Evolutionary conservation across 805 yeast genomes (phyloP), one percentile per base, ranked within the genome.

Genomic region (Limtongozyma cylindracea): DNA sequence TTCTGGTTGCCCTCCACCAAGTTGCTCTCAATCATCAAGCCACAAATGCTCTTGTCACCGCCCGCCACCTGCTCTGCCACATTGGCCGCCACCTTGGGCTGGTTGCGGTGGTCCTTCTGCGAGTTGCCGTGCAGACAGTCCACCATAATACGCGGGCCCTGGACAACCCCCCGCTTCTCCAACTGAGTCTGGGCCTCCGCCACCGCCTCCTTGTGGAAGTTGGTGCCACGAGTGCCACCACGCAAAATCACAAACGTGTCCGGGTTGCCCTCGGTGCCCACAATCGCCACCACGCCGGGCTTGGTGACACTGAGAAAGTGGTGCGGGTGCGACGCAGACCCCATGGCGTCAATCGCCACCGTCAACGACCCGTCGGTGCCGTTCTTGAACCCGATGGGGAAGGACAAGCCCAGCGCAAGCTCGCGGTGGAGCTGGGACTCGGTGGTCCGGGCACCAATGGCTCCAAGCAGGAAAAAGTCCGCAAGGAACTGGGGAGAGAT

Each of bases 71-170:
- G 96, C 33, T 63, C 65, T 22, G 84, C 78, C 24, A 84, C 88
- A 26, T 57, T 64, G 14, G 59, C 51, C 32, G 78, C 69, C n/a
- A 88, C 98, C 45, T 59, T 67, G 27, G 98, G 95, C 54, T 88
- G 98, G 54, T 88, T 88, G 43, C 67, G 63, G 68, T 63, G 80
- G 53, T 88, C 88, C 52, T 88, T 88, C 48, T 60, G 67, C 18
- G 95, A 80, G 58, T 88, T 88, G 37, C 94, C 98, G 49, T 88
- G 98, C 21, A 95, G 82, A 52, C 94, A 88, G 52, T 88, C 98
- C 29, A 88, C 73, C 98, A 88, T 88, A 50, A 57, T 46, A 27
- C 43, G 47, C 26, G 55, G 68, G 13, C 9, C 13, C 12, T 8
- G 13, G 5, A 4, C 9, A 4, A 7, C 13, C 33, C 57, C 48